Conservation (phyloP, 176 grass and related monocot genomes). For the Avena atlantica region DNA sequence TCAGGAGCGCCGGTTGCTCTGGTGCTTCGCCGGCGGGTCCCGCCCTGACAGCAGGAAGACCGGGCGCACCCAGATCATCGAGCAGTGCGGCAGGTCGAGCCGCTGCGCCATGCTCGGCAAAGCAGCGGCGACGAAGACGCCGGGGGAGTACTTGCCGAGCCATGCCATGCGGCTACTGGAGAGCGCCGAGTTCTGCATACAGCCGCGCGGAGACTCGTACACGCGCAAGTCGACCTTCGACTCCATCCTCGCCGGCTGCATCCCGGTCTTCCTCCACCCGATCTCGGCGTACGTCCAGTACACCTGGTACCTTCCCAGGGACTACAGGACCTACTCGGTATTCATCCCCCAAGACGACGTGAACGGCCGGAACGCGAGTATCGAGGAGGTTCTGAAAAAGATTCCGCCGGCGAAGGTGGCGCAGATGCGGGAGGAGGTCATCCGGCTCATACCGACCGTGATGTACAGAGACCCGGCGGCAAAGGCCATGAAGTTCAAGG, state of each 20-base stretch:
- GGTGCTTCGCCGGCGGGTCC: constrained; percentile 16
- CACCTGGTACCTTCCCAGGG: constrained; percentile 14
- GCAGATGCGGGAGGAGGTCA: constrained; percentile 25
- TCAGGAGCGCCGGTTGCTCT: neutral
- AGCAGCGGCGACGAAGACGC: neutral
- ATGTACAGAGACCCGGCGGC: constrained; percentile 27
- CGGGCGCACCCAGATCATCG: constrained; percentile 5
- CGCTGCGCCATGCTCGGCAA: constrained; percentile 5
- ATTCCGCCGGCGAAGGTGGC: constrained; percentile 11
- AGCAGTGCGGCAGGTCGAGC: constrained; percentile 7
- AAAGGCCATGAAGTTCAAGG: neutral
- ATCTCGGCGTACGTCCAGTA: constrained; percentile 39
- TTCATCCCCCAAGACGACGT: constrained; percentile 27
- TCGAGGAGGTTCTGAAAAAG: constrained; percentile 1
- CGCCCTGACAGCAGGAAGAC: neutral
- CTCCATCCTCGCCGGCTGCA: constrained; percentile 72
- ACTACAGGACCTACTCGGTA: constrained; percentile 32
- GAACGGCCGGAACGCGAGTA: neutral
- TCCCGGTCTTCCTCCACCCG: constrained; percentile 76
- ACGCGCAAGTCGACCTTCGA: constrained; percentile 56
- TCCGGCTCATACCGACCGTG: constrained; percentile 36
- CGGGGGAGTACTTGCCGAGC: neutral
- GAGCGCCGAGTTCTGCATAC: constrained; percentile 22
- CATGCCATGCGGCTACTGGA: constrained; percentile 6
- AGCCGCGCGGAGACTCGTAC: constrained; percentile 54